phyloP scores from a whole-genome alignment of 176 grass and related monocot genomes.

The Panicum miliaceum region DNA sequence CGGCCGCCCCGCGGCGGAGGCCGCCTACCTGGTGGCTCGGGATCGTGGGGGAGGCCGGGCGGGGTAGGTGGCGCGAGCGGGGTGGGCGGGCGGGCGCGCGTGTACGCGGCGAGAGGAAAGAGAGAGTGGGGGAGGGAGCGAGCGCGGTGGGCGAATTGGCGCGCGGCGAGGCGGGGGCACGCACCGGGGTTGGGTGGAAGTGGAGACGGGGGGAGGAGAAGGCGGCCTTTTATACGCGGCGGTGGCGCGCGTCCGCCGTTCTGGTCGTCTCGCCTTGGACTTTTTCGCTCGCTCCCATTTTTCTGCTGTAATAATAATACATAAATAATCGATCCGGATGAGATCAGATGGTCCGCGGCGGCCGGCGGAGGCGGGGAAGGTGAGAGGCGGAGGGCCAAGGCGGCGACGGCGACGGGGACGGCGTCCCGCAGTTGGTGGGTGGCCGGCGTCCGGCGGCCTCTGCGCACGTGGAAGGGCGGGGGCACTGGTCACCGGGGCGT shows the following conservation, averaged over 20 bases:
- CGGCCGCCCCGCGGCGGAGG: neutral
- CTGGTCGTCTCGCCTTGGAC: neutral
- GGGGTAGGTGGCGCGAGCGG: neutral
- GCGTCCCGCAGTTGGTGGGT: neutral
- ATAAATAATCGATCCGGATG: neutral
- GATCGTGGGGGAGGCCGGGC: neutral
- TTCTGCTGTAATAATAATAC: too few species aligned
- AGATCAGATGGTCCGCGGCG: neutral
- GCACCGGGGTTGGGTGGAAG: neutral
- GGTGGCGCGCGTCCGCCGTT: neutral
- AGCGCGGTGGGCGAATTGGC: slow-evolving; percentile 11
- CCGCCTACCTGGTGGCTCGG: neutral
- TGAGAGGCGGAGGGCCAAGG: neutral
- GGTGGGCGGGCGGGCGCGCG: neutral
- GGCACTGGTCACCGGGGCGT: neutral
- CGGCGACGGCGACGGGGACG: neutral
- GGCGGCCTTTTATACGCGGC: neutral
- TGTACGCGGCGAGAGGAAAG: slow-evolving; percentile 36
- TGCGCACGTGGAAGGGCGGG: slow-evolving; percentile 17
- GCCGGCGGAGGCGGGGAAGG: neutral
- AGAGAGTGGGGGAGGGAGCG: neutral
- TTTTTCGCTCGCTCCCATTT: neutral
- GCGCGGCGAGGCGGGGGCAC: slow-evolving; percentile 31
- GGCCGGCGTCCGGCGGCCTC: neutral
- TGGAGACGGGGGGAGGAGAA: neutral